These are phyloP conservation scores for Epichloe uncinata DNA, from an alignment of 2,329 filamentous ascomycete genomes.

Conservation along the genomic window DNA sequence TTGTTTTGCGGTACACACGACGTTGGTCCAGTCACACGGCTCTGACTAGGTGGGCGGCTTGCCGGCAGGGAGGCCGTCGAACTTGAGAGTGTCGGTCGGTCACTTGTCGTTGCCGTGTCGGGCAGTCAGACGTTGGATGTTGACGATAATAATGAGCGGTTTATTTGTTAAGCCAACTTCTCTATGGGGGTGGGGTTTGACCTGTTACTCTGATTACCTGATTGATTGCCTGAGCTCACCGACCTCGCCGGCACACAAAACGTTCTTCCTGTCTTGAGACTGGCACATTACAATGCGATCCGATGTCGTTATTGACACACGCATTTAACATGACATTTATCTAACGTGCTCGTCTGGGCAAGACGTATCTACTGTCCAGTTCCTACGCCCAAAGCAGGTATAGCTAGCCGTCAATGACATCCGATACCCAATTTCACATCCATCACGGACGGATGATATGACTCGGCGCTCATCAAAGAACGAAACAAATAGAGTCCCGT, in stretches of 20 bases:
- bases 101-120: neutral
- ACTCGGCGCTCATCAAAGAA: too few species aligned
- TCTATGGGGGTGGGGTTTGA: conserved; percentile 1
- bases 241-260: neutral
- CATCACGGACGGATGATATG: too few species aligned
- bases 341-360: too few species aligned
- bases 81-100: too few species aligned
- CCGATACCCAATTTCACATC: too few species aligned
- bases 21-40: neutral
- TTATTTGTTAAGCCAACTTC: neutral
- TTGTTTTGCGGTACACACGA: neutral
- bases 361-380: too few species aligned
- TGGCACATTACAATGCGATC: neutral
- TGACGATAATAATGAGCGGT: neutral
- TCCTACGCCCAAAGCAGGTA: too few species aligned
- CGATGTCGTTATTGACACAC: neutral
- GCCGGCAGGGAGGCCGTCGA: neutral
- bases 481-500: too few species aligned
- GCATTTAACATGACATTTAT: neutral
- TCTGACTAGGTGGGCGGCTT: neutral
- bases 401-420: too few species aligned
- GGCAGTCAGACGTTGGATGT: neutral
- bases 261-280: neutral
- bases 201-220: too few species aligned
- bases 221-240: neutral